phyloP scores from a whole-genome alignment of 2,329 filamentous ascomycete species.

The Penicillium sumatraense region DNA sequence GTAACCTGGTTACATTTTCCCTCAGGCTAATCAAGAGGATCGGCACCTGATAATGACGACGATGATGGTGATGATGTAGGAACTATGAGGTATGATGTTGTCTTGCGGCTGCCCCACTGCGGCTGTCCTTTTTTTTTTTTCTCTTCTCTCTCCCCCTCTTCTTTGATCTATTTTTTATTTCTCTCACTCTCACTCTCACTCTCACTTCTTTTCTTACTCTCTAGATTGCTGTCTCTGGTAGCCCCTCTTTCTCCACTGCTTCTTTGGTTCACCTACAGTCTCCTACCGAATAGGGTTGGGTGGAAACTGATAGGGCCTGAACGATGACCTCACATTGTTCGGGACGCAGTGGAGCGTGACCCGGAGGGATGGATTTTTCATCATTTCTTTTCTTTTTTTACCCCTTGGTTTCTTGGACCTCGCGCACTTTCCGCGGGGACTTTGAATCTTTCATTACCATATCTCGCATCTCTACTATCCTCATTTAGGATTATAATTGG shows the following conservation, averaged over 20 bases:
- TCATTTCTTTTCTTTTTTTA: conserved; percentile 1
- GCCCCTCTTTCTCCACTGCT: conserved; percentile 1
- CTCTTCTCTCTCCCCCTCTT: not conserved
- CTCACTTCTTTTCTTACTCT: not conserved
- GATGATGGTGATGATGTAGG: conserved; percentile 22
- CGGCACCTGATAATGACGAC: too few species aligned
- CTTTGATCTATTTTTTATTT: not conserved
- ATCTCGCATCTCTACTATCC: not conserved
- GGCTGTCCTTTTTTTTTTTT: not conserved
- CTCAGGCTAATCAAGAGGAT: conserved; percentile 11
- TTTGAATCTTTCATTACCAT: too few species aligned
- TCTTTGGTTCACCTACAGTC: conserved; percentile 1
- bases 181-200: not conserved
- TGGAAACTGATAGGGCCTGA: not conserved
- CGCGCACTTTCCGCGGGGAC: not conserved
- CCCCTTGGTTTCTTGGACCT: not conserved
- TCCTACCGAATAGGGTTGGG: conserved; percentile 1
- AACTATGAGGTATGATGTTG: conserved; percentile 15
- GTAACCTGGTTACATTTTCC: not conserved
- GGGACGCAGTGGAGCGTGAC: not conserved
- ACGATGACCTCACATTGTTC: conserved; percentile 4
- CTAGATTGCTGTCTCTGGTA: not conserved
- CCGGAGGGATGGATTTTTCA: not conserved
- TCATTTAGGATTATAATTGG: not conserved
- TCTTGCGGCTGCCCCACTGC: conserved; percentile 10